Evolutionary conservation across 768 basidiomycete genomes (phyloP).

Genomic region (Gloeostereum incarnatum): DNA sequence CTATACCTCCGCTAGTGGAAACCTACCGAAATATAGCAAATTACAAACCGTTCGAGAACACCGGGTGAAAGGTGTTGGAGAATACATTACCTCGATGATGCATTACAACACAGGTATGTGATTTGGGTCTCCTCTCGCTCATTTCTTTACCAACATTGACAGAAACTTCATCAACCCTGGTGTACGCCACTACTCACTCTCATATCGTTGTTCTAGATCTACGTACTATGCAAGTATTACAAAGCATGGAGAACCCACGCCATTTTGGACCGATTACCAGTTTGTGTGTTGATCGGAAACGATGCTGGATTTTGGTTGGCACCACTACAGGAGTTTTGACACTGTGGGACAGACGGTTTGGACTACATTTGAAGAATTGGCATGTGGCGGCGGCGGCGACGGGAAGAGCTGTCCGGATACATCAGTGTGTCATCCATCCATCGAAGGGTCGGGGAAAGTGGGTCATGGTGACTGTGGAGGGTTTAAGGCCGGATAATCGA

Average conservation of each 20-base stretch:
- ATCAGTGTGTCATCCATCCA: slow-evolving; percentile 77
- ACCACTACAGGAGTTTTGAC: slow-evolving; percentile 80
- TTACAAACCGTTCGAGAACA: slow-evolving; percentile 78
- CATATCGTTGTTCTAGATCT: slow-evolving; percentile 71
- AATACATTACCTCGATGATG: slow-evolving; percentile 76
- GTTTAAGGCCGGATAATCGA: slow-evolving; percentile 27
- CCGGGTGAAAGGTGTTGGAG: slow-evolving; percentile 58
- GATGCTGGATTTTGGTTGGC: slow-evolving; percentile 83
- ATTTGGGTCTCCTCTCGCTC: background rate
- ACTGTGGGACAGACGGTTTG: slow-evolving; percentile 95
- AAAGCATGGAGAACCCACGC: slow-evolving; percentile 75
- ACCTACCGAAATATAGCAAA: slow-evolving; percentile 78
- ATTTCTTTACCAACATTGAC: background rate
- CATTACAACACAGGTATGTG: slow-evolving; percentile 69
- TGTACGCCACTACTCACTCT: slow-evolving; percentile 82
- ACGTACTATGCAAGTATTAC: slow-evolving; percentile 70
- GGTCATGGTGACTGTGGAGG: slow-evolving; percentile 78
- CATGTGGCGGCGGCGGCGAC: slow-evolving; percentile 50
- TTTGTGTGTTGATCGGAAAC: slow-evolving; percentile 76
- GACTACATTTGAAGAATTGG: slow-evolving; percentile 84
- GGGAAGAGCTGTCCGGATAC: slow-evolving; percentile 47
- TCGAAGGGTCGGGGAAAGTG: slow-evolving; percentile 82
- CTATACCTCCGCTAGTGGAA: slow-evolving; percentile 55
- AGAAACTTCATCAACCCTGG: slow-evolving; percentile 72
- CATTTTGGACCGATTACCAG: slow-evolving; percentile 83